These are phyloP conservation scores for Santalum album DNA, from an alignment of 164 flowering plant species.

Conservation along the genomic window DNA sequence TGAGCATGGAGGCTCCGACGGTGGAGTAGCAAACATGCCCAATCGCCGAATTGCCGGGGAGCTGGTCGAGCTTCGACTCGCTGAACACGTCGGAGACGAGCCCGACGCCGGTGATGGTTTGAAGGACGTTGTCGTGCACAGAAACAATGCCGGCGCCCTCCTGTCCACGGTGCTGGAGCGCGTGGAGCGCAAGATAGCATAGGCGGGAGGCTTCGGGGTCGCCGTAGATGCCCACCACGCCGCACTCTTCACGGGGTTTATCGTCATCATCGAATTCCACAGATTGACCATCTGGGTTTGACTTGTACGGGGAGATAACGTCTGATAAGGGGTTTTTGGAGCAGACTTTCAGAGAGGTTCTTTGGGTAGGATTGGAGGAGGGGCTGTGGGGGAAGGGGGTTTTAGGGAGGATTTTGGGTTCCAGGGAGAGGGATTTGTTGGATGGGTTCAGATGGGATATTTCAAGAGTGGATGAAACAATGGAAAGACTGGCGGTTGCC, in stretches of 20 bases:
- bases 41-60: constrained; percentile 67
- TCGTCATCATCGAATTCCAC: constrained; percentile 30
- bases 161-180: constrained; percentile 91
- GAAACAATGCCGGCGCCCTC: constrained; percentile 96
- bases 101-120: constrained; percentile 75
- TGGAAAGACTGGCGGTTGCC: too few species aligned
- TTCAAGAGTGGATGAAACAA: too few species aligned
- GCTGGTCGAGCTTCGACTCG: constrained; percentile 52
- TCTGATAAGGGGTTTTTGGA: constrained; percentile 24
- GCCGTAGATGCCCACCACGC: constrained; percentile 91
- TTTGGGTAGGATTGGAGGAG: constrained; percentile 11
- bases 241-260: constrained; percentile 87
- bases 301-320: constrained; percentile 4
- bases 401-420: constrained; percentile 21
- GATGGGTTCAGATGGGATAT: too few species aligned
- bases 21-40: constrained; percentile 96
- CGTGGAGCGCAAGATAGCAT: constrained; percentile 80
- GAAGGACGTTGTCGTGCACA: constrained; percentile 40
- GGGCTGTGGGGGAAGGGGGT: constrained; percentile 6
- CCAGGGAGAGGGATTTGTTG: constrained; percentile 10
- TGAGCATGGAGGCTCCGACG: constrained; percentile 78
- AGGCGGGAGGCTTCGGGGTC: constrained; percentile 88
- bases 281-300: constrained; percentile 10
- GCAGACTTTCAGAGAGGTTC: constrained; percentile 1
- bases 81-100: constrained; percentile 81